Evolutionary conservation across 2,329 filamentous ascomycete species (phyloP).

Genomic region (Colletotrichum chlorophyti): DNA sequence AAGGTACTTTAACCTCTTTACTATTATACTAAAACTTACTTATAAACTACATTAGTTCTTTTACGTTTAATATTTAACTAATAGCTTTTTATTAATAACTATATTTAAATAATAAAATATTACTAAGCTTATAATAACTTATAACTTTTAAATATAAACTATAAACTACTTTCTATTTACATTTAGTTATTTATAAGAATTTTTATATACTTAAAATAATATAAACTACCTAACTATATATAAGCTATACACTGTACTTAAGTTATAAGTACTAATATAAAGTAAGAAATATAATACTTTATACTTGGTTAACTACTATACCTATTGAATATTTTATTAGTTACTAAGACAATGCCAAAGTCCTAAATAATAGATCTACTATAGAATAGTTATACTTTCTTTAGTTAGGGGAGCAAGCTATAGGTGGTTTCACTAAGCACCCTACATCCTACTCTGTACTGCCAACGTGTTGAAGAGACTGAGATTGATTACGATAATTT

Average conservation of each 20-base stretch:
- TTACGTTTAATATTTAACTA: background rate
- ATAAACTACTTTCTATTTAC: background rate
- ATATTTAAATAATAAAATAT: background rate
- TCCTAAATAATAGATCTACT: no score
- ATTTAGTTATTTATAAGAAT: background rate
- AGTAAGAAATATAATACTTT: background rate
- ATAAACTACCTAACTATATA: conserved; percentile 1
- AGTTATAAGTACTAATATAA: background rate
- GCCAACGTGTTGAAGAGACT: no score
- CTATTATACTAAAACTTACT: background rate
- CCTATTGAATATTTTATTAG: no score
- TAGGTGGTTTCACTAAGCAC: no score
- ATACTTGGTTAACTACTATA: background rate
- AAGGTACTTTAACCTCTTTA: background rate
- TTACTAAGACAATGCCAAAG: no score
- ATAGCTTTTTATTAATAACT: no score
- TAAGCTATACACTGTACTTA: background rate
- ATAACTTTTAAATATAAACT: background rate
- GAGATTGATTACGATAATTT: no score
- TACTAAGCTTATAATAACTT: background rate
- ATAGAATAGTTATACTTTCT: no score
- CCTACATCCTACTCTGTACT: no score
- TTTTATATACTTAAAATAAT: background rate
- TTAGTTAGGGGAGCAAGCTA: no score
- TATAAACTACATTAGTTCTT: no score